Evolutionary conservation across 1,284 basidiomycete species (phyloP).

Genomic region (Albatrellus sp.): DNA sequence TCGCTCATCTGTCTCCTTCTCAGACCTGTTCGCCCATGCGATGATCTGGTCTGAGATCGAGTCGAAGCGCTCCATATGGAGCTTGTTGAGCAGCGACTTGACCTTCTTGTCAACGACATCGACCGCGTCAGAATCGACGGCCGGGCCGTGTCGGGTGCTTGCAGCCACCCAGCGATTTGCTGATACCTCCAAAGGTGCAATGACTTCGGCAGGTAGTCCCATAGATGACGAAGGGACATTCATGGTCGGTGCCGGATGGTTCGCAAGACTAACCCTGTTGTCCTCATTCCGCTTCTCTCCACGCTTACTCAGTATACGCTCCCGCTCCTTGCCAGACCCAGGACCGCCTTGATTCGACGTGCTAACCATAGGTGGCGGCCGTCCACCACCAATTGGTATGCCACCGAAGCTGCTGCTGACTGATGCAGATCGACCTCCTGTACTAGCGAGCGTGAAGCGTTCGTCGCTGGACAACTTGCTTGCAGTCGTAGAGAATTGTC

Average conservation of each 20-base stretch:
- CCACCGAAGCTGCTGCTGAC: constrained; percentile 21
- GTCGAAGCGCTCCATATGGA: constrained; percentile 95
- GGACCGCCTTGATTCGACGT: constrained; percentile 66
- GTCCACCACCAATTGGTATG: constrained; percentile 27
- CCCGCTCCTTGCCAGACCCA: constrained; percentile 34
- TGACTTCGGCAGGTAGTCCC: constrained; percentile 32
- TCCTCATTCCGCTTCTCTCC: constrained; percentile 46
- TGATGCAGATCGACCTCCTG: constrained; percentile 30
- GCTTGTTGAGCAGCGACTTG: constrained; percentile 88
- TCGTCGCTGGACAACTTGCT: constrained; percentile 59
- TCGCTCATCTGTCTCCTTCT: constrained; percentile 84
- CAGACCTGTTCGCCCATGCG: constrained; percentile 88
- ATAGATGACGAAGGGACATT: constrained; percentile 10
- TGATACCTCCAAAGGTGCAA: constrained; percentile 65
- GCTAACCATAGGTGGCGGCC: constrained; percentile 53
- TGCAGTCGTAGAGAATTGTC: constrained; percentile 23
- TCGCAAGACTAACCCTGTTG: constrained; percentile 23
- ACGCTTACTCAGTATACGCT: constrained; percentile 62
- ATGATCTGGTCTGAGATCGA: constrained; percentile 91
- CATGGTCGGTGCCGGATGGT: constrained; percentile 6
- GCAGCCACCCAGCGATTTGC: constrained; percentile 74
- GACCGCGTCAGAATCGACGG: constrained; percentile 53
- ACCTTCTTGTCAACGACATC: constrained; percentile 91
- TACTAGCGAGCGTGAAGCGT: constrained; percentile 36
- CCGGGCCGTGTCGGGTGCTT: constrained; percentile 27